Conservation (phyloP, 2,329 filamentous ascomycete genomes). For the Arthrobotrys conoides region DNA sequence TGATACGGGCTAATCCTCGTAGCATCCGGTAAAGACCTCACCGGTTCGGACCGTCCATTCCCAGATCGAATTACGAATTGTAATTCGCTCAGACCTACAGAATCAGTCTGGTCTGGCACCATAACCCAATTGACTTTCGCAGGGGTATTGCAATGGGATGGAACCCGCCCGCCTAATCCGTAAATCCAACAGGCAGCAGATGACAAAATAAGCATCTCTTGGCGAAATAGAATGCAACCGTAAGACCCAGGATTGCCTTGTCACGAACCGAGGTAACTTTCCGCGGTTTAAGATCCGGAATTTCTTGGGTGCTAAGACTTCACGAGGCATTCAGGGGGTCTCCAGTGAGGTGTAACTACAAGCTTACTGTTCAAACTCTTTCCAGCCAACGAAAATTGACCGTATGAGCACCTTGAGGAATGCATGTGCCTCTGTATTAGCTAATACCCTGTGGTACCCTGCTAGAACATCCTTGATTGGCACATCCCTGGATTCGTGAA, state of each 20-base stretch:
- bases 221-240: neutral
- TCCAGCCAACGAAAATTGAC: neutral
- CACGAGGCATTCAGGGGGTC: neutral
- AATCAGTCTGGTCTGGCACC: too few relatives aligned
- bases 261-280: neutral
- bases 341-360: neutral
- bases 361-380: neutral
- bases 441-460: neutral
- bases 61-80: too few relatives aligned
- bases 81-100: too few relatives aligned
- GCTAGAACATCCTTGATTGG: neutral
- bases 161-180: neutral
- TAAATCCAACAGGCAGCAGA: constrained; percentile 2
- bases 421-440: neutral
- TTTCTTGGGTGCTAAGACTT: neutral
- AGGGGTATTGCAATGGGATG: neutral
- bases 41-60: too few relatives aligned
- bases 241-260: neutral
- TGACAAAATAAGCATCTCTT: constrained; percentile 1
- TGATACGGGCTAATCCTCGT: too few relatives aligned
- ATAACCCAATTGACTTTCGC: too few relatives aligned
- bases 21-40: too few relatives aligned
- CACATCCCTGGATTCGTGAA: neutral
- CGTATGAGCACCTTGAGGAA: neutral
- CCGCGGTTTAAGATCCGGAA: neutral